Evolutionary conservation across 2,329 filamentous ascomycete species (phyloP).

Genomic region (Trichoderma breve): DNA sequence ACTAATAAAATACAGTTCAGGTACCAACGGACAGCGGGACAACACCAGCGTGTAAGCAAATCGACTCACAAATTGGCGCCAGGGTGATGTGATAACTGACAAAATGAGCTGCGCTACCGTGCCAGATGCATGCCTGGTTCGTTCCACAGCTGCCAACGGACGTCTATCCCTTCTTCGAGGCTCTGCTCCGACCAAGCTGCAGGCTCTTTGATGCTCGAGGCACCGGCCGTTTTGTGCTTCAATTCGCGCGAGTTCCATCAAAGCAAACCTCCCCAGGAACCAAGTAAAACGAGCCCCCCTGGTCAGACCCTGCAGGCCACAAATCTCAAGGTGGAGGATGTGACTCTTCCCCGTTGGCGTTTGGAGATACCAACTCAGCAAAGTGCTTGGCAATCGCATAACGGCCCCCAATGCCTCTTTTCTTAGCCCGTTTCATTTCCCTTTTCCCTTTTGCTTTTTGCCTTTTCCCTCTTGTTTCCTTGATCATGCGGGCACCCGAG

Average conservation of each 20-base stretch:
- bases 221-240: not conserved
- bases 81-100: conserved; percentile 12
- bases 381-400: not conserved
- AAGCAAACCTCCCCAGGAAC: not conserved
- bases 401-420: not conserved
- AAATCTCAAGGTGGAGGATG: not conserved
- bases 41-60: not conserved
- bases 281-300: not conserved
- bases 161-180: not conserved
- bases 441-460: not conserved
- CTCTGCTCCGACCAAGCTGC: not conserved
- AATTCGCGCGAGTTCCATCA: not conserved
- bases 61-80: not conserved
- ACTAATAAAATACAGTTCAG: not conserved
- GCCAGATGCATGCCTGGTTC: not conserved
- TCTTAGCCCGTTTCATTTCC: not conserved
- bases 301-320: not conserved
- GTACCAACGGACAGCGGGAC: not conserved
- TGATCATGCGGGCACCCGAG: conserved; percentile 1
- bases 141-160: conserved; percentile 1
- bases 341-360: not conserved
- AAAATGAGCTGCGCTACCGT: not conserved
- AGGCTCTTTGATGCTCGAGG: not conserved
- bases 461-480: not conserved
- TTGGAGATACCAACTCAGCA: not conserved